Percentiles rank a stretch among this genome's conserved stretches.
Conservation (phyloP, 2,329 filamentous ascomycete genomes). For the Fusarium falciforme region DNA sequence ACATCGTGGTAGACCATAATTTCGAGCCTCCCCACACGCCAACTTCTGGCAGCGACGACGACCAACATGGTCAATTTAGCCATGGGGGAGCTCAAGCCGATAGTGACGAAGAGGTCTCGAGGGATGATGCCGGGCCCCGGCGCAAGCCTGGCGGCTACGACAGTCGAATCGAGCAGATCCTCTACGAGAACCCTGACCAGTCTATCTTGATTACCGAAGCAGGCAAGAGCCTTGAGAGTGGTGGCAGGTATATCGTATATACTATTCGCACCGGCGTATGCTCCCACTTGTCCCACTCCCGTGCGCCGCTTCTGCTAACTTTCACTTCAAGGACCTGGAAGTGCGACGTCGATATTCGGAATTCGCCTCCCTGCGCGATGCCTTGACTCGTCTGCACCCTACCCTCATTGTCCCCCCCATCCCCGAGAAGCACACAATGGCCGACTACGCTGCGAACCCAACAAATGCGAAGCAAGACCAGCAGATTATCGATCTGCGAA, state of each 20-base stretch:
- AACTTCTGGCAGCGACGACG: constrained; percentile 75
- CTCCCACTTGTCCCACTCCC: neutral
- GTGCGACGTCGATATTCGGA: constrained; percentile 96
- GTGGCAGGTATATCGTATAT: constrained; percentile 95
- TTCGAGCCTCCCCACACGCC: constrained; percentile 79
- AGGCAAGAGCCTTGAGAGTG: constrained; percentile 93
- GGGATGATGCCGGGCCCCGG: constrained; percentile 61
- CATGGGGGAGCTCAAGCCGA: constrained; percentile 45
- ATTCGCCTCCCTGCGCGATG: constrained; percentile 90
- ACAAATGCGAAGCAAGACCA: constrained; percentile 98
- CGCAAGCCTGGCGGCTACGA: constrained; percentile 89
- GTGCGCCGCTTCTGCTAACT: constrained; percentile 3
- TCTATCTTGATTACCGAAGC: constrained; percentile 94
- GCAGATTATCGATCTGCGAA: constrained; percentile 94
- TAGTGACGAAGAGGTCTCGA: constrained; percentile 60
- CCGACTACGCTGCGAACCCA: constrained; percentile 96
- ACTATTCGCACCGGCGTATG: constrained; percentile 93
- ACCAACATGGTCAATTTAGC: constrained; percentile 56
- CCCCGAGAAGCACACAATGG: constrained; percentile 98
- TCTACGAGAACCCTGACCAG: constrained; percentile 92
- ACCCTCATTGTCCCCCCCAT: constrained; percentile 97
- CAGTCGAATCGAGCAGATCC: constrained; percentile 95
- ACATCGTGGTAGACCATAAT: constrained; percentile 44
- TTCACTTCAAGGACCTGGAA: constrained; percentile 79
- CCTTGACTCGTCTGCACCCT: constrained; percentile 90